Evolutionary conservation across 2,329 filamentous ascomycete genomes (phyloP).

Genomic region (Setomelanomma holmii): DNA sequence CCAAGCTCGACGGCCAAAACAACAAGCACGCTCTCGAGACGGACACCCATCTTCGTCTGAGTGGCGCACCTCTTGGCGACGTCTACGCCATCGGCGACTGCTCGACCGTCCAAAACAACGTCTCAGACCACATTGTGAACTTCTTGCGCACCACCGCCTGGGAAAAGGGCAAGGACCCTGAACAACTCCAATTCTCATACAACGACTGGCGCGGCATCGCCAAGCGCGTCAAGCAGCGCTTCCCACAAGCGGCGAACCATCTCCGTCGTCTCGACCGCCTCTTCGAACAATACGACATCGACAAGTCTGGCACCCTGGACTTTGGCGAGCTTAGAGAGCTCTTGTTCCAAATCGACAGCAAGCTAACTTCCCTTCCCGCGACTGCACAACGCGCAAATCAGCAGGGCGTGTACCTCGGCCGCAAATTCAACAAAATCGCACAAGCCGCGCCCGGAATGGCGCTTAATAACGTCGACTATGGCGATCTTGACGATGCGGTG

Average conservation of each 20-base stretch:
- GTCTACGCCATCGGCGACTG: conserved; percentile 98
- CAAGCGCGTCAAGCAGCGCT: conserved; percentile 81
- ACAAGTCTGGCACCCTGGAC: conserved; percentile 90
- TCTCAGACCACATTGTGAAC: conserved; percentile 86
- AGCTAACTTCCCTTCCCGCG: conserved; percentile 91
- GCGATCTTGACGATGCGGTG: conserved; percentile 87
- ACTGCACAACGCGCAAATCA: conserved; percentile 97
- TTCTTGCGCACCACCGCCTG: conserved; percentile 90
- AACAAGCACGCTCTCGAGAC: conserved; percentile 94
- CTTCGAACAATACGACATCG: conserved; percentile 90
- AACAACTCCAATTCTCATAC: conserved; percentile 86
- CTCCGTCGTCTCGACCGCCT: conserved; percentile 88
- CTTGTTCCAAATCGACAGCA: conserved; percentile 89
- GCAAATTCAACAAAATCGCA: conserved; percentile 92
- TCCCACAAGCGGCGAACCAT: conserved; percentile 88
- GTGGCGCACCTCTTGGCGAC: conserved; percentile 87
- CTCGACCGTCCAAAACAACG: conserved; percentile 95
- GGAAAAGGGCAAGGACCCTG: conserved; percentile 89
- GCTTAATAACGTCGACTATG: conserved; percentile 83
- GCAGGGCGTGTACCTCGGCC: conserved; percentile 89
- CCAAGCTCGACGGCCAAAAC: conserved; percentile 79
- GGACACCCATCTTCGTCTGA: conserved; percentile 88
- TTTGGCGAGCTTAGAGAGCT: conserved; percentile 91
- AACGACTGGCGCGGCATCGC: conserved; percentile 88
- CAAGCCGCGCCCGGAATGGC: conserved; percentile 75